These are phyloP conservation scores for Litsea cubeba DNA, from an alignment of 164 flowering plant species.

Conservation along the genomic window DNA sequence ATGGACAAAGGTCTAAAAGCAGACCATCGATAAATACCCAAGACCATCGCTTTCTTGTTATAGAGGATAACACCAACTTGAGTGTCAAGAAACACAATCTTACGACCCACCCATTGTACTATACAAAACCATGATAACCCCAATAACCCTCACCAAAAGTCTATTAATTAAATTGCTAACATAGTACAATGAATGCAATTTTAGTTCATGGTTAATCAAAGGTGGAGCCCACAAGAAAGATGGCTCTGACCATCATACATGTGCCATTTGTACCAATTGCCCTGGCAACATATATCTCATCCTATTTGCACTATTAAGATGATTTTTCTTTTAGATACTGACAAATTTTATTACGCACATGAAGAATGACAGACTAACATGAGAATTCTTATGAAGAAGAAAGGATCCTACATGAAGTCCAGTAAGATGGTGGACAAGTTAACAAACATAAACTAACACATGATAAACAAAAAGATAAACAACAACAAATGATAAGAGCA, in stretches of 20 bases:
- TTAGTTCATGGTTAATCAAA: neutral
- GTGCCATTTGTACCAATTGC: neutral
- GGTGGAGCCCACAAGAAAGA: neutral
- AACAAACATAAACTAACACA: too few species aligned
- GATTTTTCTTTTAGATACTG: too few species aligned
- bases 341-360: too few species aligned
- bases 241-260: neutral
- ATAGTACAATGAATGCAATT: neutral
- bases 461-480: too few species aligned
- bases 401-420: too few species aligned
- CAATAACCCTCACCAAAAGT: neutral
- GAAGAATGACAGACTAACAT: too few species aligned
- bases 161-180: neutral
- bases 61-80: neutral
- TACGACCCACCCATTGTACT: neutral
- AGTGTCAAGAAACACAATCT: neutral
- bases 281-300: neutral
- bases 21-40: neutral
- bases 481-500: too few species aligned
- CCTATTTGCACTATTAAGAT: neutral
- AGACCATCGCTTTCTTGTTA: neutral
- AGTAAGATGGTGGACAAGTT: too few species aligned
- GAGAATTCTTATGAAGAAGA: too few species aligned
- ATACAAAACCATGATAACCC: neutral
- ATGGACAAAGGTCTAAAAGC: neutral